phyloP scores from a whole-genome alignment of 306 rosid genomes.

The Gastrolobium villosum region DNA sequence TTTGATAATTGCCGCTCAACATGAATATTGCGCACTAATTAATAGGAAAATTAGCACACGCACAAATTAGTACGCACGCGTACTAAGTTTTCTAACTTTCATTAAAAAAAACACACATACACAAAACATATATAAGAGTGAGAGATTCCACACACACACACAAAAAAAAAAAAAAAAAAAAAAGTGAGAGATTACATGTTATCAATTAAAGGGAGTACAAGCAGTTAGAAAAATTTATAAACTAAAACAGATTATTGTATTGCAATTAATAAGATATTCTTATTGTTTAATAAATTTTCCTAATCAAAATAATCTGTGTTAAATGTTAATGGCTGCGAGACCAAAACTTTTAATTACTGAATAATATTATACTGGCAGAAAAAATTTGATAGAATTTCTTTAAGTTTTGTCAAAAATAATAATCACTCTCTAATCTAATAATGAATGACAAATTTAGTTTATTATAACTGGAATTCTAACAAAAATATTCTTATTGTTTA shows the following conservation, averaged over 20 bases:
- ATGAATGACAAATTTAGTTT: not conserved
- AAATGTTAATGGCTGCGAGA: not conserved
- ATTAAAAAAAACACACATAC: too few relatives aligned
- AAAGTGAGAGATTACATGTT: not conserved
- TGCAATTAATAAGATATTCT: too few relatives aligned
- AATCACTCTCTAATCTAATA: not conserved
- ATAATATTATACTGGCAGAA: not conserved
- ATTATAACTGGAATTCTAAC: too few relatives aligned
- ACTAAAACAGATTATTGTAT: not conserved
- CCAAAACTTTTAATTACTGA: not conserved
- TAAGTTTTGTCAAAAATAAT: too few relatives aligned
- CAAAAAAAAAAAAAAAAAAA: too few relatives aligned
- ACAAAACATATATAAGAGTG: too few relatives aligned
- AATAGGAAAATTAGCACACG: not conserved
- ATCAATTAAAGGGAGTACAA: slow-evolving; percentile 4
- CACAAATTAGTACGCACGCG: too few relatives aligned
- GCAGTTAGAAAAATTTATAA: not conserved
- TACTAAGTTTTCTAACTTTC: too few relatives aligned
- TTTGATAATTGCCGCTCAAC: slow-evolving; percentile 39
- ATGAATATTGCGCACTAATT: slow-evolving; percentile 30
- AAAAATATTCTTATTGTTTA: too few relatives aligned
- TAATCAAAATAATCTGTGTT: too few relatives aligned
- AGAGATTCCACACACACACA: too few relatives aligned
- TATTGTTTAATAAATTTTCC: too few relatives aligned
- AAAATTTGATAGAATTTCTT: not conserved